phyloP scores from a whole-genome alignment of 208 protist genomes.

The Trypanosoma melophagium region DNA sequence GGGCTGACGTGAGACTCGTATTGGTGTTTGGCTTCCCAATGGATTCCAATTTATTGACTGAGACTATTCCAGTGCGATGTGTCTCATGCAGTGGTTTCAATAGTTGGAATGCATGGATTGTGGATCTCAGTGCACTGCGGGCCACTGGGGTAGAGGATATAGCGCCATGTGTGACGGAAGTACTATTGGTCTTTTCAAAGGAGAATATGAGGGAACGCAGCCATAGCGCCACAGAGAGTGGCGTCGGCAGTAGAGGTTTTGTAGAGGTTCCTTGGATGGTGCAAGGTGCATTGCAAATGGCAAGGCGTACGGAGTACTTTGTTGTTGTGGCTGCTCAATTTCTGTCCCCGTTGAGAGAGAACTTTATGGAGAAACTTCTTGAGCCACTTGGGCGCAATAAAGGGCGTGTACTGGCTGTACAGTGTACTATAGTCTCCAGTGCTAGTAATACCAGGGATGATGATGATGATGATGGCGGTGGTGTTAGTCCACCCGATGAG shows the following conservation, averaged over 20 bases:
- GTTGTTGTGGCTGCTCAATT: slow-evolving; percentile 5
- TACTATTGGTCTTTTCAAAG: slow-evolving; percentile 1
- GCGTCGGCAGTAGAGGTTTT: neutral
- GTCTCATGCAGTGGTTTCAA: neutral
- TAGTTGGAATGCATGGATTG: slow-evolving; percentile 1
- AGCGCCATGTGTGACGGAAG: slow-evolving; percentile 3
- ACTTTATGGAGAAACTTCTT: slow-evolving; percentile 13
- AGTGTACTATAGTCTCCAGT: slow-evolving; percentile 6
- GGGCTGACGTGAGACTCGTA: neutral
- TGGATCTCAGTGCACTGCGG: neutral
- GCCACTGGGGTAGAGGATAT: neutral
- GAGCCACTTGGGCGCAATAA: neutral
- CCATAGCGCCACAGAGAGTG: neutral
- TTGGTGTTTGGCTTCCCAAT: neutral
- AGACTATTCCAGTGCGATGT: neutral
- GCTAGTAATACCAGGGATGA: too few species aligned
- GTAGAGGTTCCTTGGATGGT: neutral
- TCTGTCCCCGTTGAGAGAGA: neutral
- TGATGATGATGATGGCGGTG: too few species aligned
- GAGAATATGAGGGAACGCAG: neutral
- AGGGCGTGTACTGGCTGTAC: slow-evolving; percentile 7
- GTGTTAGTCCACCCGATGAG: neutral
- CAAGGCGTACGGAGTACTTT: slow-evolving; percentile 7
- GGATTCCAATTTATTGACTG: neutral
- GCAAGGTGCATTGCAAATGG: neutral